These are phyloP conservation scores for Cercospora zeina DNA, from an alignment of 2,329 filamentous ascomycete genomes.

Conservation along the genomic window DNA sequence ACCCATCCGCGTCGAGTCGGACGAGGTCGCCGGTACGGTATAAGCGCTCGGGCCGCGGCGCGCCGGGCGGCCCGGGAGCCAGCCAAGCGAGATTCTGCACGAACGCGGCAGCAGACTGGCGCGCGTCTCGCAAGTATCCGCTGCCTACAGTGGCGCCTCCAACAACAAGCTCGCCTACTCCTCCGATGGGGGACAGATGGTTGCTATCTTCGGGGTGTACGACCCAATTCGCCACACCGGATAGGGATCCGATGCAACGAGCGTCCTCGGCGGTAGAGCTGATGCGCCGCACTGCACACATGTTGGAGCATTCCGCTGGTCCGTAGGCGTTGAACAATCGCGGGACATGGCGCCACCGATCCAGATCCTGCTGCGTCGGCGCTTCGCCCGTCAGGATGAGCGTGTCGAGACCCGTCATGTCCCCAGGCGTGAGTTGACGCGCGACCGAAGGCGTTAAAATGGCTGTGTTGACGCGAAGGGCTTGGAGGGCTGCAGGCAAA, in stretches of 20 bases:
- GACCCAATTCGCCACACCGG: constrained; percentile 33
- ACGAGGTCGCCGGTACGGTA: constrained; percentile 31
- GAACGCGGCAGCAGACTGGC: constrained; percentile 39
- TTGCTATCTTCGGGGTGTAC: constrained; percentile 32
- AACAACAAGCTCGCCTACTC: constrained; percentile 50
- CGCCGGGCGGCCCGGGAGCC: constrained; percentile 10
- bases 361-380: not conserved
- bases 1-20: constrained; percentile 26
- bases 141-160: constrained; percentile 48
- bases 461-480: not conserved
- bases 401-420: not conserved
- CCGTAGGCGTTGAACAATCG: constrained; percentile 40
- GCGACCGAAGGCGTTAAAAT: not conserved
- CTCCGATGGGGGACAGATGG: constrained; percentile 45
- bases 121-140: constrained; percentile 44
- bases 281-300: not conserved
- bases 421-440: not conserved
- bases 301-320: constrained; percentile 41
- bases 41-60: not conserved
- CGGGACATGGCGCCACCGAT: not conserved
- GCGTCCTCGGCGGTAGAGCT: not conserved
- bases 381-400: not conserved
- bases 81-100: constrained; percentile 32
- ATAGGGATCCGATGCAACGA: not conserved
- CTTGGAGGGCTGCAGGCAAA: not conserved